Evolutionary conservation across 345 rosid genomes (phyloP), one percentile per base, ranked within the genome.

Genomic region (Salix purpurea): DNA sequence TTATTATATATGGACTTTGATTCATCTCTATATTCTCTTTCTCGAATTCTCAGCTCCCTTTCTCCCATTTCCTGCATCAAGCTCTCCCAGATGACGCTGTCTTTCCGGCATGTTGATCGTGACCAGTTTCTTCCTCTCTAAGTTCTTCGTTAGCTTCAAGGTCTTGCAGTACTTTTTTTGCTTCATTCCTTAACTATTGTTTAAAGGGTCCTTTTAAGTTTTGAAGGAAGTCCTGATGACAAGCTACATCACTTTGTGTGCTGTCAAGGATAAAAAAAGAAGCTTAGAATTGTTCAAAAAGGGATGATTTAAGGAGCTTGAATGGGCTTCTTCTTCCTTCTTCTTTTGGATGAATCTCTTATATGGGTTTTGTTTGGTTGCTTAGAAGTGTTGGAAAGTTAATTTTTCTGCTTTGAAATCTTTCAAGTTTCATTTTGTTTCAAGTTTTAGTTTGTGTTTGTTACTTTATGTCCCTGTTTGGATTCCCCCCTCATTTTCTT

Each of bases 1-100:
- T 19, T 21, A n/a, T 37, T 54, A 36, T 36, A 36, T 36, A 89
- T 88, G 91, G 91, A 79, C 70, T 77, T 65, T 73, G 69, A 78
- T 77, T 78, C 61, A 39, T 83, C 68, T 76, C 65, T 26, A 4
- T 6, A 65, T 74, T 24, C 72, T 36, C 56, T 65, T 11, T 78
- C 86, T 76, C 72, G 80, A 74, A 44, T 61, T 76, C 76, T 76
- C 83, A 75, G 83, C 81, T 86, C 76, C 54, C 74, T 54, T 74
- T 76, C 71, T 76, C 67, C 28, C 74, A 74, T 12, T 46, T 24
- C 62, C 65, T 72, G 39, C 83, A 39, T 77, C 86, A 77, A 37
- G 44, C 62, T 72, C 89, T 73, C 75, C 83, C 77, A 44, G 78
- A 65, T 72, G 79, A 71, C 70, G 50, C 76, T 85, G 76, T 65